Percentiles rank a stretch among this genome's conserved stretches.
Conservation (phyloP, 495 filamentous ascomycete species). For the Entonaema liquescens region DNA sequence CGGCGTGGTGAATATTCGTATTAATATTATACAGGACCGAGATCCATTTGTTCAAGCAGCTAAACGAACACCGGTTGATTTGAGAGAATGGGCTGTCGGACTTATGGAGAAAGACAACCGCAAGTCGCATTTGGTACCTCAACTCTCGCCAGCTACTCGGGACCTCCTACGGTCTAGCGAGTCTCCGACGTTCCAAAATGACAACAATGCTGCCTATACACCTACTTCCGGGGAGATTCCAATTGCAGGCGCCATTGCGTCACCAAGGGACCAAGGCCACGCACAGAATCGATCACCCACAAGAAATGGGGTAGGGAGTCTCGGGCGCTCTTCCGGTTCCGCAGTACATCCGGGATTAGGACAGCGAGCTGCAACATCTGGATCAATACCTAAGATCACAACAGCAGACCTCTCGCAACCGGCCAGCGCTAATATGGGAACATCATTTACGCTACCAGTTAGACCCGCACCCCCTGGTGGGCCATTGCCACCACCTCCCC, state of each 20-base stretch:
- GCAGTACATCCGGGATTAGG: constrained; percentile 61
- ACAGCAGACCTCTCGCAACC: constrained; percentile 43
- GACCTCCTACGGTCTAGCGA: constrained; percentile 64
- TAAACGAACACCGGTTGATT: constrained; percentile 90
- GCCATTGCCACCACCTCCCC: constrained; percentile 55
- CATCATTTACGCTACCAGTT: constrained; percentile 59
- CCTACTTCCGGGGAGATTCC: constrained; percentile 75
- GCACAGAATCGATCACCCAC: constrained; percentile 54
- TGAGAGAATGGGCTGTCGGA: constrained; percentile 87
- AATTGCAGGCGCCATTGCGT: constrained; percentile 63
- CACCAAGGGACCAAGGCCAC: constrained; percentile 51
- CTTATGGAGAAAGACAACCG: constrained; percentile 92
- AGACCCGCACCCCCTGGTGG: constrained; percentile 56
- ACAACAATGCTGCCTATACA: constrained; percentile 54
- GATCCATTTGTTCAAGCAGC: constrained; percentile 94
- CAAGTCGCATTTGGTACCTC: constrained; percentile 85
- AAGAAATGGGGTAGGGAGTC: constrained; percentile 50
- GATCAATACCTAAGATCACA: constrained; percentile 52
- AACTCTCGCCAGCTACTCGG: constrained; percentile 66
- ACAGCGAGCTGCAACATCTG: constrained; percentile 56
- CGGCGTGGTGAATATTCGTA: background rate
- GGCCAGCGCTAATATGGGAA: constrained; percentile 39
- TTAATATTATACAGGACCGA: constrained; percentile 68
- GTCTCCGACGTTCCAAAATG: constrained; percentile 54
- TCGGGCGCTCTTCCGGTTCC: constrained; percentile 55